Evolutionary conservation across 495 filamentous ascomycete genomes (phyloP).

Genomic region (Penicillium alfredii): DNA sequence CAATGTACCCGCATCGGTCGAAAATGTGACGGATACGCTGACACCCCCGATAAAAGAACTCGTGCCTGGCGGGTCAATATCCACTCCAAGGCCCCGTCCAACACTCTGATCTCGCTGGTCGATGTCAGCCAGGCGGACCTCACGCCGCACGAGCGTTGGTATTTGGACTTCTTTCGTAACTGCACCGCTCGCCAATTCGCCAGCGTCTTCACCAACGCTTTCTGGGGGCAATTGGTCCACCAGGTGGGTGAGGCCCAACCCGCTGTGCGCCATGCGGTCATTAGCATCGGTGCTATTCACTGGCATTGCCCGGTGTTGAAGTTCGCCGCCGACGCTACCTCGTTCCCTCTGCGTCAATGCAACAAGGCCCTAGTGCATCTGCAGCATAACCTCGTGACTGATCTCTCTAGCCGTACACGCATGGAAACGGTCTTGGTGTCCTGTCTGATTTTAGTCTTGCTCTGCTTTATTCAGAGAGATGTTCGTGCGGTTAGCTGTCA

Average conservation of each 20-base stretch:
- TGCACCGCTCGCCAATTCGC: slow-evolving; percentile 35
- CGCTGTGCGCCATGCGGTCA: slow-evolving; percentile 44
- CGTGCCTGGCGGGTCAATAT: too few relatives aligned
- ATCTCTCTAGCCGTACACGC: slow-evolving; percentile 1
- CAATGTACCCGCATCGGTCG: too few relatives aligned
- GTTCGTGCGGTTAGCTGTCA: slow-evolving; percentile 26
- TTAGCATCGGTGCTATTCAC: slow-evolving; percentile 41
- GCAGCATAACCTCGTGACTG: slow-evolving; percentile 7
- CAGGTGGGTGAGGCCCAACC: slow-evolving; percentile 46
- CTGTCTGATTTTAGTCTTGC: slow-evolving; percentile 42
- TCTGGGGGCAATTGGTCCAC: slow-evolving; percentile 46
- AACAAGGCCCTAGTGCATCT: slow-evolving; percentile 35
- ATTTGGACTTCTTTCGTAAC: slow-evolving; percentile 13
- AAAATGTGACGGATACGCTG: too few relatives aligned
- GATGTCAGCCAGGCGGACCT: slow-evolving; percentile 7
- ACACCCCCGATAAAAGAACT: too few relatives aligned
- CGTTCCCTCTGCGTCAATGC: slow-evolving; percentile 40
- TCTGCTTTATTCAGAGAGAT: slow-evolving; percentile 43
- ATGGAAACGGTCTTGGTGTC: slow-evolving; percentile 27
- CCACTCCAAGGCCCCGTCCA: too few relatives aligned
- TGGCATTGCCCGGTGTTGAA: not conserved
- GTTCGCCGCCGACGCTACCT: not conserved
- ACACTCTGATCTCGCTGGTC: not conserved
- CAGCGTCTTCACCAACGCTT: slow-evolving; percentile 36
- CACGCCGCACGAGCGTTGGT: slow-evolving; percentile 6